These are phyloP conservation scores for Diaporthe caulivora DNA, from an alignment of 2,329 filamentous ascomycete genomes.

Conservation along the genomic window DNA sequence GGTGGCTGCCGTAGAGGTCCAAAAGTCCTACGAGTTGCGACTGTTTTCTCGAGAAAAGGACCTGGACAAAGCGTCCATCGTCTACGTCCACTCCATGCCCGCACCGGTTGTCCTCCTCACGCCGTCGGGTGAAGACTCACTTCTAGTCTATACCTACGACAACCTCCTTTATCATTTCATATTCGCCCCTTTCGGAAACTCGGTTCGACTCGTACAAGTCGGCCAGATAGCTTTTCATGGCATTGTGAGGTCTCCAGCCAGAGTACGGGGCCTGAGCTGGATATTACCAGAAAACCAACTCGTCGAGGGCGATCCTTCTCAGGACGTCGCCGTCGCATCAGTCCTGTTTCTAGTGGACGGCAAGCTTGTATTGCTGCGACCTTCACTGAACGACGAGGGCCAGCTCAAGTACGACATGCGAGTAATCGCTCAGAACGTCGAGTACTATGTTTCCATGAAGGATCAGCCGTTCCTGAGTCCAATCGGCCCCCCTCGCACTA, in stretches of 20 bases:
- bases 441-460: constrained; percentile 93
- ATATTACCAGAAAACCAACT: constrained; percentile 92
- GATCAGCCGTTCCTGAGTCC: constrained; percentile 74
- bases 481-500: constrained; percentile 32
- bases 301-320: constrained; percentile 90
- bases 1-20: constrained; percentile 91
- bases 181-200: constrained; percentile 77
- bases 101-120: constrained; percentile 92
- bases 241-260: constrained; percentile 91
- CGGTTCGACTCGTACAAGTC: constrained; percentile 87
- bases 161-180: constrained; percentile 96
- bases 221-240: constrained; percentile 98
- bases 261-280: constrained; percentile 95
- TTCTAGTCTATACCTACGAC: constrained; percentile 97
- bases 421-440: constrained; percentile 93
- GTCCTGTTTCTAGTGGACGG: constrained; percentile 98
- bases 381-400: constrained; percentile 83
- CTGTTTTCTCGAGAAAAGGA: constrained; percentile 89
- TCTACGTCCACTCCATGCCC: constrained; percentile 83
- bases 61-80: constrained; percentile 78
- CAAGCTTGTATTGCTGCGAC: constrained; percentile 92
- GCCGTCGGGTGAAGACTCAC: constrained; percentile 90
- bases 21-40: constrained; percentile 85
- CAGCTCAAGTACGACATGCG: constrained; percentile 98
- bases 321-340: constrained; percentile 93